Conservation (phyloP, 2,329 filamentous ascomycete genomes). For the Beauveria caledonica region DNA sequence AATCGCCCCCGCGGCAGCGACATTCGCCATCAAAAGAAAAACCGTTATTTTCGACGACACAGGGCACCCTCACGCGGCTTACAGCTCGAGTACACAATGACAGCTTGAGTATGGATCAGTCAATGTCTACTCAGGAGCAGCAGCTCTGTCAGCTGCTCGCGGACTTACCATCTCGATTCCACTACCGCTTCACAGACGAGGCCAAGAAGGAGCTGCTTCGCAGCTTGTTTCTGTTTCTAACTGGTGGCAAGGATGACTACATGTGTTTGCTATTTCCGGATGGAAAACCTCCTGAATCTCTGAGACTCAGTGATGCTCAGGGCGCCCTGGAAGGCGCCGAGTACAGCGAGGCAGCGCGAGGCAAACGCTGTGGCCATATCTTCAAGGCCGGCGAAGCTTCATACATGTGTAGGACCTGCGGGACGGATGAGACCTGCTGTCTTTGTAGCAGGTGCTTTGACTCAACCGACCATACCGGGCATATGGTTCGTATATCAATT, state of each 20-base stretch:
- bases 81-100: slow-evolving; percentile 5
- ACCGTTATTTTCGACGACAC: background rate
- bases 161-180: slow-evolving; percentile 63
- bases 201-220: slow-evolving; percentile 66
- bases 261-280: slow-evolving; percentile 75
- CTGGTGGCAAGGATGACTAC: slow-evolving; percentile 64
- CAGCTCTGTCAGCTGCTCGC: slow-evolving; percentile 78
- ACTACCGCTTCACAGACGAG: slow-evolving; percentile 65
- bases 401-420: slow-evolving; percentile 90
- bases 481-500: slow-evolving; percentile 82
- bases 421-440: slow-evolving; percentile 89
- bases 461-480: slow-evolving; percentile 85
- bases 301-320: slow-evolving; percentile 80
- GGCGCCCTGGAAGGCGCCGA: slow-evolving; percentile 90
- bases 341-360: slow-evolving; percentile 83
- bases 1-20: background rate
- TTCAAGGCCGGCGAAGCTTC: slow-evolving; percentile 91
- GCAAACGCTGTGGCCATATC: slow-evolving; percentile 94
- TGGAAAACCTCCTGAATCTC: slow-evolving; percentile 54
- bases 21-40: background rate
- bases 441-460: slow-evolving; percentile 93
- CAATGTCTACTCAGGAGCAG: slow-evolving; percentile 62
- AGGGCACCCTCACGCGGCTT: background rate
- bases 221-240: slow-evolving; percentile 80
- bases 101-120: slow-evolving; percentile 38